A percentile compares a stretch with the other conserved stretches of the same genome.
Conservation (phyloP, 2,329 filamentous ascomycete species). For the Chaetomiaceae sp. region DNA sequence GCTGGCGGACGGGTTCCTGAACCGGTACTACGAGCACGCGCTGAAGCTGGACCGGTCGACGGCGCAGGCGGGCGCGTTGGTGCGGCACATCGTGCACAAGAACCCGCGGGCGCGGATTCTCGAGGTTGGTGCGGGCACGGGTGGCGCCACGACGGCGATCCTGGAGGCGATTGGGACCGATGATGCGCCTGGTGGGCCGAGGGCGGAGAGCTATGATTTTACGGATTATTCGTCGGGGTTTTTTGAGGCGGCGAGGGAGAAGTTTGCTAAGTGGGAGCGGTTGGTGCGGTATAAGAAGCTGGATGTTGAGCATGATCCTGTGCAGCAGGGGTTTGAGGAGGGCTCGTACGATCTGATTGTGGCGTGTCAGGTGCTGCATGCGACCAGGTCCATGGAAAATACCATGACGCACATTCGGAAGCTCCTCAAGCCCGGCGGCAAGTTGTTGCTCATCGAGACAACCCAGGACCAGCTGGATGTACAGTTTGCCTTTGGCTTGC, state of each 20-base stretch:
- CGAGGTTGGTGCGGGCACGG: constrained; percentile 39
- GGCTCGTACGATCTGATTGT: constrained; percentile 33
- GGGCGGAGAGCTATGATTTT: no score
- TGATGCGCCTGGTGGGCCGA: constrained; percentile 11
- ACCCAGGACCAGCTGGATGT: constrained; percentile 22
- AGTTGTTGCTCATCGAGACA: constrained; percentile 30
- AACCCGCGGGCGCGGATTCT: constrained; percentile 30
- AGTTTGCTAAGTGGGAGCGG: constrained; percentile 22
- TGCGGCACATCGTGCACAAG: constrained; percentile 20
- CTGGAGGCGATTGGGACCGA: constrained; percentile 21
- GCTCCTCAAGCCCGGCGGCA: constrained; percentile 35
- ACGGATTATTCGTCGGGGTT: constrained; percentile 26
- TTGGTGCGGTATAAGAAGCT: constrained; percentile 28
- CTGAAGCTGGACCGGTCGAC: constrained; percentile 22
- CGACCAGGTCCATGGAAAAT: constrained; percentile 27
- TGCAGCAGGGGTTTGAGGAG: constrained; percentile 30
- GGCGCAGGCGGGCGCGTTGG: constrained; percentile 21
- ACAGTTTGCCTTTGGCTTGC: constrained; percentile 22
- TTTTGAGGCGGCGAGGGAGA: constrained; percentile 29
- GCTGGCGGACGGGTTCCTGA: constrained; percentile 9
- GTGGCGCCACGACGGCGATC: constrained; percentile 33
- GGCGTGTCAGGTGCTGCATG: constrained; percentile 35
- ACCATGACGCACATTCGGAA: constrained; percentile 30
- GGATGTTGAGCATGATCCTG: constrained; percentile 30
- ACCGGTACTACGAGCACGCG: constrained; percentile 7